Percentiles rank a stretch among this genome's conserved stretches.
Evolutionary conservation across 2,329 filamentous ascomycete genomes (phyloP).

Genomic region (Hypoxylon sp.): DNA sequence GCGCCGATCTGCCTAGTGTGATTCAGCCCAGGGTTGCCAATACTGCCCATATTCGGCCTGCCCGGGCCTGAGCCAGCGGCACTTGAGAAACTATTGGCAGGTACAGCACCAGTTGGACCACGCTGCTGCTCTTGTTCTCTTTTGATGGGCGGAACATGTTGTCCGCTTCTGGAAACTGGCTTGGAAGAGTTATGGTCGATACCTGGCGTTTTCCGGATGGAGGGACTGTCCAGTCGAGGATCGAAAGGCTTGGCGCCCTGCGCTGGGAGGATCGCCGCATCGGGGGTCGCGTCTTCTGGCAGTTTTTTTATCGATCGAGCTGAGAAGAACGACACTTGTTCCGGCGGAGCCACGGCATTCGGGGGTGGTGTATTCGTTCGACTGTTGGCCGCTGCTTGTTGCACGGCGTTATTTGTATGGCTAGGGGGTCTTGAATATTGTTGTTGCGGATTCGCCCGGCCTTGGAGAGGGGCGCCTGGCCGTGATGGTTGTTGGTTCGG

Average conservation of each 20-base stretch:
- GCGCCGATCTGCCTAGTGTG: slow-evolving; percentile 70
- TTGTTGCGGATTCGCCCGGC: slow-evolving; percentile 46
- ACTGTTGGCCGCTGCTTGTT: slow-evolving; percentile 46
- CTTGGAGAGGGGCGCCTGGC: slow-evolving; percentile 44
- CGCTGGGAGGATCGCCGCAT: slow-evolving; percentile 57
- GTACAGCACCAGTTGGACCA: slow-evolving; percentile 10
- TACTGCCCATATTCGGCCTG: slow-evolving; percentile 54
- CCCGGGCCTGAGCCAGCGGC: slow-evolving; percentile 31
- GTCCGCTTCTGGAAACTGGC: slow-evolving; percentile 71
- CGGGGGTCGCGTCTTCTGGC: slow-evolving; percentile 61
- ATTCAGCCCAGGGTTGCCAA: slow-evolving; percentile 67
- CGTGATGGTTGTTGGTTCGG: slow-evolving; percentile 52
- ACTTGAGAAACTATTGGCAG: slow-evolving; percentile 34
- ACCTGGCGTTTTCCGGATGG: slow-evolving; percentile 88
- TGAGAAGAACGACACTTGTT: slow-evolving; percentile 75
- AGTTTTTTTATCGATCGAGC: slow-evolving; percentile 73
- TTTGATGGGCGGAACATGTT: slow-evolving; percentile 62
- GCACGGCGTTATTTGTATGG: slow-evolving; percentile 40
- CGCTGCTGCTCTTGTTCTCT: slow-evolving; percentile 48
- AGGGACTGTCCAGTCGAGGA: slow-evolving; percentile 81
- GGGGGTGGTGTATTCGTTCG: slow-evolving; percentile 51
- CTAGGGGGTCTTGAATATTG: slow-evolving; percentile 40
- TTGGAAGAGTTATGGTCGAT: slow-evolving; percentile 84
- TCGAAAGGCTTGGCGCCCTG: slow-evolving; percentile 72
- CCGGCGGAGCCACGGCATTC: slow-evolving; percentile 49